Percentiles rank a stretch among this genome's conserved stretches.
phyloP scores from a whole-genome alignment of 805 yeast species.

The Yamadazyma laniorum region DNA sequence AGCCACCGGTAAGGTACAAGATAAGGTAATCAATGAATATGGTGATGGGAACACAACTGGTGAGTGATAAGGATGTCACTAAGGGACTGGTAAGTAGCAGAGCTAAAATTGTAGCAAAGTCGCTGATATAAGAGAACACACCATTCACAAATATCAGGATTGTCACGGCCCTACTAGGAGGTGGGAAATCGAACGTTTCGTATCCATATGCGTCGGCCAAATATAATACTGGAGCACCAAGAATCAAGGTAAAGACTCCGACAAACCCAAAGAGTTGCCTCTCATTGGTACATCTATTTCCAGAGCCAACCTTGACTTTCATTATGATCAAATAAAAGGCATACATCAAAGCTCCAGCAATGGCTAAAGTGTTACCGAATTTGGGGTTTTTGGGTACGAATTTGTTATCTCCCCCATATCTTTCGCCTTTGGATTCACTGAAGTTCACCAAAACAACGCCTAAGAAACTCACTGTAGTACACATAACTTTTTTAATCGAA shows the following conservation, averaged over 20 bases:
- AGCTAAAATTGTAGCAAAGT: slow-evolving; percentile 50
- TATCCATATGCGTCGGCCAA: slow-evolving; percentile 35
- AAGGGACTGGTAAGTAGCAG: slow-evolving; percentile 54
- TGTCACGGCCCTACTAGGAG: slow-evolving; percentile 31
- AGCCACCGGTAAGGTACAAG: slow-evolving; percentile 21
- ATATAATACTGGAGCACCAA: slow-evolving; percentile 40
- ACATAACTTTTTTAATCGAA: slow-evolving; percentile 38
- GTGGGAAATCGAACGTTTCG: slow-evolving; percentile 44
- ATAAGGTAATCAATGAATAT: slow-evolving; percentile 47
- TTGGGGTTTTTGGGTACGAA: slow-evolving; percentile 36
- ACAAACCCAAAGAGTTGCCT: slow-evolving; percentile 46
- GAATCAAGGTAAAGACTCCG: slow-evolving; percentile 41
- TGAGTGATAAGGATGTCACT: slow-evolving; percentile 49
- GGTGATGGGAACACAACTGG: slow-evolving; percentile 52
- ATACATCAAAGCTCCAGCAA: slow-evolving; percentile 46
- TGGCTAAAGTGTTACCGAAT: slow-evolving; percentile 46
- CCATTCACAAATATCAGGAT: slow-evolving; percentile 41
- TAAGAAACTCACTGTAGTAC: slow-evolving; percentile 42
- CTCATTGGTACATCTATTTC: slow-evolving; percentile 45
- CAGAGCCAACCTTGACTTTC: slow-evolving; percentile 44
- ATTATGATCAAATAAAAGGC: slow-evolving; percentile 45
- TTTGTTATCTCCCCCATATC: slow-evolving; percentile 20
- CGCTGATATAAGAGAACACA: slow-evolving; percentile 46
- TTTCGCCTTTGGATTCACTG: slow-evolving; percentile 24
- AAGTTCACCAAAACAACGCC: slow-evolving; percentile 49